Evolutionary conservation across 768 basidiomycete species (phyloP).

Genomic region (Boletus speciosus): DNA sequence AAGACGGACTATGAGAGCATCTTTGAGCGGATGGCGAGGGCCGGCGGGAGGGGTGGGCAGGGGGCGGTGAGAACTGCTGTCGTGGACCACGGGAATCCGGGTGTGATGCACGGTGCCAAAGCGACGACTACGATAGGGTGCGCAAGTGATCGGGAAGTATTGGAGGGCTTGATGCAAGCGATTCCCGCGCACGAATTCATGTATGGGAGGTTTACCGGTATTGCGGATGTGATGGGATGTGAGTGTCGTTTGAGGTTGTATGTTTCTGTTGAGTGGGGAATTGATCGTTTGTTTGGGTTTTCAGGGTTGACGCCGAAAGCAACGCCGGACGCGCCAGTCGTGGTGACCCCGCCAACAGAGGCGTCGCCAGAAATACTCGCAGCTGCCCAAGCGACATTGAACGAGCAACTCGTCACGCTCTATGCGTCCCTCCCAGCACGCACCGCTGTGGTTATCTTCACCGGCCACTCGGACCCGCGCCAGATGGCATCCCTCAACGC

Average conservation of each 20-base stretch:
- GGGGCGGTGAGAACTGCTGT: constrained; percentile 58
- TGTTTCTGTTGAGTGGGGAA: background rate
- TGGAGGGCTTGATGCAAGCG: constrained; percentile 62
- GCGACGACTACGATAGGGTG: constrained; percentile 77
- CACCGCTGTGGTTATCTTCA: constrained; percentile 82
- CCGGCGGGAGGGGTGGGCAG: constrained; percentile 38
- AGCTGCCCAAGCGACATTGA: constrained; percentile 46
- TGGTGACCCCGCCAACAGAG: constrained; percentile 25
- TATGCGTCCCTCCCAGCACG: constrained; percentile 70
- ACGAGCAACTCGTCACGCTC: constrained; percentile 57
- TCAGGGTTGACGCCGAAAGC: constrained; percentile 64
- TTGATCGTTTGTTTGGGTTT: background rate
- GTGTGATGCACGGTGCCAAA: constrained; percentile 80
- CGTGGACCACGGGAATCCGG: constrained; percentile 83
- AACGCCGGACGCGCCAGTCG: constrained; percentile 32
- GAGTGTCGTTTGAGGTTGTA: constrained; percentile 26
- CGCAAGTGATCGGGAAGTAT: constrained; percentile 70
- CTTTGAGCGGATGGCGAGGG: constrained; percentile 77
- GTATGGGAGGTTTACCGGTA: constrained; percentile 79
- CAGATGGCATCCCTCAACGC: constrained; percentile 70
- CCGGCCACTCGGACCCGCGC: constrained; percentile 86
- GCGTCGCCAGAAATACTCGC: constrained; percentile 36
- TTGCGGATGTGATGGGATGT: constrained; percentile 86
- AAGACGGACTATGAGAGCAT: constrained; percentile 82
- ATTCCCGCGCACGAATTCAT: constrained; percentile 70